A percentile compares a stretch with the other conserved stretches of the same genome.
These are phyloP conservation scores for Podospora conica DNA, from an alignment of 495 filamentous ascomycete genomes.

Conservation along the genomic window DNA sequence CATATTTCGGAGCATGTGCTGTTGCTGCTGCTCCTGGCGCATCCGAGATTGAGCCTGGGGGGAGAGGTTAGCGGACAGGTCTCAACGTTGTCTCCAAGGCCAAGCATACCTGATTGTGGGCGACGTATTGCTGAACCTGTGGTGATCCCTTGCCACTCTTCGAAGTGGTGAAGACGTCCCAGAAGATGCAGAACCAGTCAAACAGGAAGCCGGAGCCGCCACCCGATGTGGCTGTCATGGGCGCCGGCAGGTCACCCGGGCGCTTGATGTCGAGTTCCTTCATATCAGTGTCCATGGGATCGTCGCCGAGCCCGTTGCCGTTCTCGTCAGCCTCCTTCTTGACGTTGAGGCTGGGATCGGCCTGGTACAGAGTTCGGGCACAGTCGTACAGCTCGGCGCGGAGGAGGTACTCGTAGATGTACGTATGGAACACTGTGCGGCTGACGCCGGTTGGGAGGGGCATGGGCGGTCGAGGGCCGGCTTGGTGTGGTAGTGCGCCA, in stretches of 20 bases:
- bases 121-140: slow-evolving; percentile 61
- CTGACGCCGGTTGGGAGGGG: slow-evolving; percentile 30
- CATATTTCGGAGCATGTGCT: slow-evolving; percentile 63
- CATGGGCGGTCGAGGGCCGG: slow-evolving; percentile 19
- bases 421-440: slow-evolving; percentile 67
- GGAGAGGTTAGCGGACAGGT: slow-evolving; percentile 16
- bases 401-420: slow-evolving; percentile 95
- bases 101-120: slow-evolving; percentile 68
- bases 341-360: slow-evolving; percentile 51
- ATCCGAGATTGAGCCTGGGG: slow-evolving; percentile 58
- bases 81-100: neutral
- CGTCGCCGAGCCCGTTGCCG: slow-evolving; percentile 70
- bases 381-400: slow-evolving; percentile 73
- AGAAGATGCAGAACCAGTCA: slow-evolving; percentile 96
- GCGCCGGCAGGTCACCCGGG: slow-evolving; percentile 72
- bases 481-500: slow-evolving; percentile 41
- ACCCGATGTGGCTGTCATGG: slow-evolving; percentile 57
- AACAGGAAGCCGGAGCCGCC: slow-evolving; percentile 70
- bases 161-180: slow-evolving; percentile 80
- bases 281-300: slow-evolving; percentile 73
- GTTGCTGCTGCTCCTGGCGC: slow-evolving; percentile 55
- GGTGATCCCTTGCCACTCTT: slow-evolving; percentile 53
- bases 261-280: slow-evolving; percentile 72
- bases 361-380: slow-evolving; percentile 65
- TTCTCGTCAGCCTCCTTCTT: slow-evolving; percentile 57